Percentiles rank a stretch among this genome's conserved stretches.
These are phyloP conservation scores for Microsporum audouinii DNA, from an alignment of 2,329 filamentous ascomycete species.

Conservation along the genomic window DNA sequence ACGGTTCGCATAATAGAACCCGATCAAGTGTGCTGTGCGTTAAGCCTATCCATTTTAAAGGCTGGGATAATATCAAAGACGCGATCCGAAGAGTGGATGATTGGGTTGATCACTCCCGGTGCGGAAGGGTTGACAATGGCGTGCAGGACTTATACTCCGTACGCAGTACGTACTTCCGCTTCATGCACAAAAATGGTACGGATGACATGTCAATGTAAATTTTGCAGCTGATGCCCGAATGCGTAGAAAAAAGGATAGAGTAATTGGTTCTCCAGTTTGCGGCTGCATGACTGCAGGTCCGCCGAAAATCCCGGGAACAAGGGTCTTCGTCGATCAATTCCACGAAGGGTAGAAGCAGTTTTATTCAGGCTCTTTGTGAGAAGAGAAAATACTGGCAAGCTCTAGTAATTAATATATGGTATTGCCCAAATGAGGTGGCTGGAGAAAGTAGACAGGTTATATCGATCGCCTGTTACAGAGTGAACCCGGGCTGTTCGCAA, in stretches of 20 bases:
- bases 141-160: not conserved
- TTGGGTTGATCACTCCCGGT: not conserved
- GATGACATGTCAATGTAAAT: not conserved
- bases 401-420: not conserved
- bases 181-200: not conserved
- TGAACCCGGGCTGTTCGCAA: not conserved
- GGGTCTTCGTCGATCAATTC: not conserved
- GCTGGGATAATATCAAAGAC: not conserved
- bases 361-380: not conserved
- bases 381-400: not conserved
- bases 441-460: not conserved
- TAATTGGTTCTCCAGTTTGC: not conserved
- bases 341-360: not conserved
- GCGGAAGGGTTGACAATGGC: not conserved
- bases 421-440: not conserved
- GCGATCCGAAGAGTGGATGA: not conserved
- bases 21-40: not conserved
- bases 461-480: not conserved
- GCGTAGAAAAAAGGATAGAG: not conserved
- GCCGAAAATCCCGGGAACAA: not conserved
- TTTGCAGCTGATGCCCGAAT: not conserved
- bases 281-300: not conserved
- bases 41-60: not conserved
- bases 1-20: not conserved
- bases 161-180: not conserved